Evolutionary conservation across 1,284 basidiomycete species (phyloP).

Genomic region (Ustilago sp.): DNA sequence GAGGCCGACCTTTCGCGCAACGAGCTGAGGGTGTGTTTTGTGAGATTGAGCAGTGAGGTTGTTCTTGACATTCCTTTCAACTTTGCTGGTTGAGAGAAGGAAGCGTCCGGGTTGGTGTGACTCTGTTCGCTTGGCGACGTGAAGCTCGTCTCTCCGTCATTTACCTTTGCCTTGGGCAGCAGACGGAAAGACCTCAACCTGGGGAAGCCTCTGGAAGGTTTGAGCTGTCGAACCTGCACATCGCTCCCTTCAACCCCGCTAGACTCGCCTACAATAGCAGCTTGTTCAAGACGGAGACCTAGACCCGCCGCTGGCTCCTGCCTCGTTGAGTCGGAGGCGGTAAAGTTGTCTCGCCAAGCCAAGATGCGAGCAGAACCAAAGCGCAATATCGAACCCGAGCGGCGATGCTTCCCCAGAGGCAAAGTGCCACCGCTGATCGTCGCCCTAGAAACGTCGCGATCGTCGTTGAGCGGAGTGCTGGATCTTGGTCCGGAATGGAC

Average conservation of each 20-base stretch:
- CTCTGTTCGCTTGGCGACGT: neutral
- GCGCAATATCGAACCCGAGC: slow-evolving; percentile 31
- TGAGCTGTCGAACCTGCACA: neutral
- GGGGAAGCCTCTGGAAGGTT: slow-evolving; percentile 11
- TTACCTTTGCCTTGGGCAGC: slow-evolving; percentile 1
- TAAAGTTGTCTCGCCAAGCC: slow-evolving; percentile 24
- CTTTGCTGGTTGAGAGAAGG: slow-evolving; percentile 1
- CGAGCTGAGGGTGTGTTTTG: slow-evolving; percentile 21
- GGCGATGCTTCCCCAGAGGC: slow-evolving; percentile 17
- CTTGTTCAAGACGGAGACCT: slow-evolving; percentile 16
- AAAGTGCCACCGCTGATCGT: neutral
- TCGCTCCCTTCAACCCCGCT: neutral
- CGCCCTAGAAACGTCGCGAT: neutral
- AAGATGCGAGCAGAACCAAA: slow-evolving; percentile 27
- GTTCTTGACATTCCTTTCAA: slow-evolving; percentile 17
- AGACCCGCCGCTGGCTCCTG: slow-evolving; percentile 13
- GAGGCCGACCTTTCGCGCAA: slow-evolving; percentile 11
- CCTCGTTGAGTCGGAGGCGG: neutral
- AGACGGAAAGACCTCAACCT: slow-evolving; percentile 29
- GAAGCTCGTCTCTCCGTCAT: neutral
- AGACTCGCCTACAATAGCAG: neutral
- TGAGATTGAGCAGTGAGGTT: slow-evolving; percentile 29
- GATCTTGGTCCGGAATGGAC: neutral
- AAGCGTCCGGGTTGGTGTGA: neutral
- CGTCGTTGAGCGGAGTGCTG: neutral